These are phyloP conservation scores for Arachis stenosperma DNA, from an alignment of 306 rosid species.

Conservation along the genomic window DNA sequence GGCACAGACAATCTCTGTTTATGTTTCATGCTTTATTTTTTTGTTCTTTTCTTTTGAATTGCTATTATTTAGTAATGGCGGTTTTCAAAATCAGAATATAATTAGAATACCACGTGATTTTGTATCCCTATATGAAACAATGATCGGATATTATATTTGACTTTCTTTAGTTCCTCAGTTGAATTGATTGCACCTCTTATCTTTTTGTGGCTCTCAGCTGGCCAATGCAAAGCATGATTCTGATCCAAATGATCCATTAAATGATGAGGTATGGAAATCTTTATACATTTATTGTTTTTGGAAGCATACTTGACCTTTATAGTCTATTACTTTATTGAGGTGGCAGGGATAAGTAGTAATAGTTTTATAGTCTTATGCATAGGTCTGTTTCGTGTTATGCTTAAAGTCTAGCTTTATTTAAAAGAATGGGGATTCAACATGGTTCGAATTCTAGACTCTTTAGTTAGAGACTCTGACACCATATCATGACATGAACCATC, in stretches of 20 bases:
- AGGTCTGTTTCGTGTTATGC: no score
- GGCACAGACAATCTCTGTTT: not conserved
- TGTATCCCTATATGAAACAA: not conserved
- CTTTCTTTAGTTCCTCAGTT: not conserved
- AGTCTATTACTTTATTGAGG: not conserved
- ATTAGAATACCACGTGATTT: conserved; percentile 15
- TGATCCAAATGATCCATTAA: conserved; percentile 45
- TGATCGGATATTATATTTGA: not conserved
- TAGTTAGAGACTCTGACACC: no score
- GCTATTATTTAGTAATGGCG: conserved; percentile 4
- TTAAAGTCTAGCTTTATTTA: no score
- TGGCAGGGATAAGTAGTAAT: not conserved
- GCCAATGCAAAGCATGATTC: conserved; percentile 49
- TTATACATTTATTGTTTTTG: not conserved
- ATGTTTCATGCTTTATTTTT: conserved; percentile 17
- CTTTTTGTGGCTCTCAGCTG: conserved; percentile 47
- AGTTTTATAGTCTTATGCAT: not conserved
- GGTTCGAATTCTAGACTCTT: no score
- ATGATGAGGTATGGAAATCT: conserved; percentile 52
- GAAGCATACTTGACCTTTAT: not conserved
- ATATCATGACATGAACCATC: no score
- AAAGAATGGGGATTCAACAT: no score
- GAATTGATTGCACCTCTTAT: not conserved
- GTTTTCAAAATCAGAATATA: conserved; percentile 10
- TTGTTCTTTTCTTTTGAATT: not conserved